Evolutionary conservation across 805 yeast species (phyloP), one percentile per base, ranked within the genome.

Genomic region (Metschnikowia bowlesiae): DNA sequence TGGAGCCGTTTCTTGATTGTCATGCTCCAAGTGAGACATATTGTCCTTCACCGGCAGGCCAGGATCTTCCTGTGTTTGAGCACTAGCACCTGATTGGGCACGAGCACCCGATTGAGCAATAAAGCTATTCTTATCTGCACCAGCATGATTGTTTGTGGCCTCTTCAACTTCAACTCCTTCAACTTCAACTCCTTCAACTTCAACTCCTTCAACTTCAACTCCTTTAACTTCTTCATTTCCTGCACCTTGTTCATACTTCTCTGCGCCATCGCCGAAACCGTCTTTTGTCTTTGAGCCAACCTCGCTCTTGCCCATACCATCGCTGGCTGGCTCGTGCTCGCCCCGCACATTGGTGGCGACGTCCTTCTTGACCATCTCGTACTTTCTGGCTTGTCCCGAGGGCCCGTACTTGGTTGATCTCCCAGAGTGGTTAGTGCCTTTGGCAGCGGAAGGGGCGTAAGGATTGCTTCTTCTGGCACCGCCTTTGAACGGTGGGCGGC

Each of bases 381-480:
- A 35, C 31, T 51, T 37, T 26, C 37, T 34, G 8, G 49, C 14
- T 58, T 45, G 16, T n/a, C 38, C 44, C 13, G 58, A 40, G 4
- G 58, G 56, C 2, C 58, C 57, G 26, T 54, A 54, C 29, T 39
- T 53, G 14, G 58, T 45, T 13, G 43, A 40, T 34, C 16, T 10
- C 39, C 18, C n/a, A 14, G 28, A n/a, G 13, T 22, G 13, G 4
- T 40, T 13, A 46, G 43, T 8, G 41, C 38, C 34, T 57, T 52
- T 13, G 59, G 55, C 28, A 64, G 61, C 32, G 59, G 46, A 18
- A 43, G 44, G 40, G 39, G 44, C 29, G 26, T 42, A 35, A 8
- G 38, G 38, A 30, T 36, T 18, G 36, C 41, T 37, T 48, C 48
- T 36, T 36, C 29, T 35, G 38, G 50, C 16, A 3, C 29, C 32